Percentiles rank a stretch among this genome's conserved stretches.
Conservation (phyloP, 352 stramenopile species). For the Thalassiosira livingstoniorum region DNA sequence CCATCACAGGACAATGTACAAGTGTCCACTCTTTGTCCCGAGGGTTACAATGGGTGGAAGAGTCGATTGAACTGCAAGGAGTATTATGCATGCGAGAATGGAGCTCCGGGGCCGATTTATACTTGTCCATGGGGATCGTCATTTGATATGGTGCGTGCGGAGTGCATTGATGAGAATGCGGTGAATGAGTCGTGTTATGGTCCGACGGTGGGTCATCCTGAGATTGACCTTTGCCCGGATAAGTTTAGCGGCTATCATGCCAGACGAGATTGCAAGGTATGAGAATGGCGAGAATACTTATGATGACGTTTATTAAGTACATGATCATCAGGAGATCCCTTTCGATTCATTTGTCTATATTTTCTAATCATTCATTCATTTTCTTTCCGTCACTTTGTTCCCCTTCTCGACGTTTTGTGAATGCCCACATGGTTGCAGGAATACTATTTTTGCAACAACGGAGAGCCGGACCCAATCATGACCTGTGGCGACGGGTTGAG, state of each 20-base stretch:
- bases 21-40: no score
- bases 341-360: no score
- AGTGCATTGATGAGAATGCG: conserved; percentile 23
- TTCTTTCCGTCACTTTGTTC: no score
- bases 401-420: no score
- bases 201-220: not conserved
- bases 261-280: conserved; percentile 39
- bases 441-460: conserved; percentile 42
- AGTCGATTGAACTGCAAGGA: conserved; percentile 11
- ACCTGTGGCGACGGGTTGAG: conserved; percentile 20
- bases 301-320: conserved; percentile 3
- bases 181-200: conserved; percentile 46
- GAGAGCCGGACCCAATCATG: no score
- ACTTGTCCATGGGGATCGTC: not conserved
- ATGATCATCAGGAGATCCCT: no score
- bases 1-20: conserved; percentile 11
- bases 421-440: no score
- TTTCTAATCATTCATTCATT: no score
- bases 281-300: conserved; percentile 10
- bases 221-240: not conserved
- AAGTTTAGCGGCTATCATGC: not conserved
- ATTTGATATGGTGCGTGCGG: conserved; percentile 38
- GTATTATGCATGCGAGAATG: conserved; percentile 28
- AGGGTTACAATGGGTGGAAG: not conserved
- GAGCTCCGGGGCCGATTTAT: not conserved